These are phyloP conservation scores for Sporothrix euskadiensis DNA, from an alignment of 2,329 filamentous ascomycete species.

Conservation along the genomic window DNA sequence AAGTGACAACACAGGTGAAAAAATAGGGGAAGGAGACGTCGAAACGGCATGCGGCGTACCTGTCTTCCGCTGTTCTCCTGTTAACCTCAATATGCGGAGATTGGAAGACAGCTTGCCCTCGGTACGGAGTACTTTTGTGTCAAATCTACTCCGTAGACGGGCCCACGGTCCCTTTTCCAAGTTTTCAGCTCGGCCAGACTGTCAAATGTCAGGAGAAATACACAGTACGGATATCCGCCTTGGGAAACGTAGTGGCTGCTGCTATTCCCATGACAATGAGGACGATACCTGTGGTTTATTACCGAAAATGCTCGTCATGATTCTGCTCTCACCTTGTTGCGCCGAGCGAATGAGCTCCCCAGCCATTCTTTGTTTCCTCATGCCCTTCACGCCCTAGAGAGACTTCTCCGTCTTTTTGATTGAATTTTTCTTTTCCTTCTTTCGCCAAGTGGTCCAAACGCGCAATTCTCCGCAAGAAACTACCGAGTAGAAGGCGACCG, in stretches of 20 bases:
- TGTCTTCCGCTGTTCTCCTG: not conserved
- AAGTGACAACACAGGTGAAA: not conserved
- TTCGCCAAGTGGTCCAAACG: not conserved
- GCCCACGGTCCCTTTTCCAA: not conserved
- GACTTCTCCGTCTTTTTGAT: not conserved
- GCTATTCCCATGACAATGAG: not conserved
- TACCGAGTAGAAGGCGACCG: not conserved
- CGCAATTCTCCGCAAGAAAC: slow-evolving; percentile 9
- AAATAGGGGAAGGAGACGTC: not conserved
- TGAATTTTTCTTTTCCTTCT: slow-evolving; percentile 13
- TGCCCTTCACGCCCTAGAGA: not conserved
- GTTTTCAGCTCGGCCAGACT: not conserved
- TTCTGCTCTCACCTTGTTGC: not conserved
- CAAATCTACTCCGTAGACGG: not conserved
- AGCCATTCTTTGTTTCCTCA: not conserved
- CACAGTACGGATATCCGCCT: no score
- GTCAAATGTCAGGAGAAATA: not conserved
- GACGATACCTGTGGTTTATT: not conserved
- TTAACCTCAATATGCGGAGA: no score
- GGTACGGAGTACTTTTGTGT: not conserved
- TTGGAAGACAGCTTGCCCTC: no score
- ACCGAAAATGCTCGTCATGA: not conserved
- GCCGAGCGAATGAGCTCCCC: not conserved
- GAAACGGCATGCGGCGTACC: not conserved
- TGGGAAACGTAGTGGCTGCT: not conserved